These are phyloP conservation scores for Orbilia blumenaviensis DNA, from an alignment of 2,329 filamentous ascomycete species.

Conservation along the genomic window DNA sequence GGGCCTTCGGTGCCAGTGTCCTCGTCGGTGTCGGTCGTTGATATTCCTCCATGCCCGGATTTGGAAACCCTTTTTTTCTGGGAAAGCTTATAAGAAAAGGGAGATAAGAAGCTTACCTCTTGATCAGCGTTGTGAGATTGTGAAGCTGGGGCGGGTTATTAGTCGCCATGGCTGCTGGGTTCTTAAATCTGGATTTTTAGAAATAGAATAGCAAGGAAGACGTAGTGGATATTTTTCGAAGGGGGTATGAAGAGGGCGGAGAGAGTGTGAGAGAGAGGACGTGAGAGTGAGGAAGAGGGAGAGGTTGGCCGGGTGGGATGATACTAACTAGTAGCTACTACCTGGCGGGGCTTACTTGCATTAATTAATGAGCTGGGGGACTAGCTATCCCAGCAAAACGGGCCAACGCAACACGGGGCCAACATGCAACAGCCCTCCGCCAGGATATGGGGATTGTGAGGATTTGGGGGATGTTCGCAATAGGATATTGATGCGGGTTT, in stretches of 20 bases:
- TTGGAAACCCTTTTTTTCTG: background rate
- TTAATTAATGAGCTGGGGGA: background rate
- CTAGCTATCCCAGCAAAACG: background rate
- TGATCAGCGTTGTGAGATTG: slow-evolving; percentile 96
- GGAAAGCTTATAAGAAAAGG: slow-evolving; percentile 20
- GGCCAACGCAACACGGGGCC: slow-evolving; percentile 36
- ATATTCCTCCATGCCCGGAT: slow-evolving; percentile 20
- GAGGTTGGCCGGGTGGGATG: slow-evolving; percentile 9
- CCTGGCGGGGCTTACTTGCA: slow-evolving; percentile 14
- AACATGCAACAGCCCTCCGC: slow-evolving; percentile 18
- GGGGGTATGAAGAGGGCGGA: background rate
- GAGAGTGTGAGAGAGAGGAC: background rate
- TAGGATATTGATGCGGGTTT: slow-evolving; percentile 3
- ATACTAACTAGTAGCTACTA: no score
- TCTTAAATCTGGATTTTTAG: background rate
- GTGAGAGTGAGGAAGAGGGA: background rate
- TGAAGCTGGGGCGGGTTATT: slow-evolving; percentile 77
- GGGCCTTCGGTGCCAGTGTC: no score
- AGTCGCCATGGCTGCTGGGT: slow-evolving; percentile 71
- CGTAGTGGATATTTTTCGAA: background rate
- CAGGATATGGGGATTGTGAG: background rate
- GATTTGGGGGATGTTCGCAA: background rate
- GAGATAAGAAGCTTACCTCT: slow-evolving; percentile 73
- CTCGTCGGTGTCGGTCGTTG: slow-evolving; percentile 2
- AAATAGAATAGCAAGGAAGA: background rate